phyloP scores from a whole-genome alignment of 1,284 basidiomycete species.

The Ustilago shanxiensis region DNA sequence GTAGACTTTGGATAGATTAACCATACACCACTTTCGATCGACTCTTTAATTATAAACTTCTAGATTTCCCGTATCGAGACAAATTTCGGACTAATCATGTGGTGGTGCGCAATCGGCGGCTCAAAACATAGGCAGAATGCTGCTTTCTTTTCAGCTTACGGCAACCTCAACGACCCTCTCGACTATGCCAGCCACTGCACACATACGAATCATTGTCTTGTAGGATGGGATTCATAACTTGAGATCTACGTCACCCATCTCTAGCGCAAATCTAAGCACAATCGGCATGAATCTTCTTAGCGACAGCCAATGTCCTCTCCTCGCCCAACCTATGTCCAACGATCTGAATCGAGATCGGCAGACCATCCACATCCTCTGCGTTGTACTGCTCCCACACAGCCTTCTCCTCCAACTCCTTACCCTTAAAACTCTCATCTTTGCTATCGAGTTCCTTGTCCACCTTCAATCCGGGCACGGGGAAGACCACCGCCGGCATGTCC shows the following conservation, averaged over 20 bases:
- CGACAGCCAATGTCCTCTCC: slow-evolving; percentile 46
- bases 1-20: slow-evolving; percentile 1
- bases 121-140: background rate
- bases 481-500: slow-evolving; percentile 44
- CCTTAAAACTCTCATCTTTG: slow-evolving; percentile 4
- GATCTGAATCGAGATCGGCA: slow-evolving; percentile 50
- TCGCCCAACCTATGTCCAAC: slow-evolving; percentile 45
- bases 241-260: background rate
- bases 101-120: background rate
- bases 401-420: slow-evolving; percentile 21
- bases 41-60: background rate
- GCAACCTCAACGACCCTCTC: background rate
- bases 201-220: background rate
- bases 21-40: background rate
- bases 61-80: background rate
- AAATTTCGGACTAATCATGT: too few relatives aligned
- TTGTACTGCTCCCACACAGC: slow-evolving; percentile 48
- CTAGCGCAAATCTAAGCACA: slow-evolving; percentile 14
- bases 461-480: slow-evolving; percentile 26
- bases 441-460: slow-evolving; percentile 37
- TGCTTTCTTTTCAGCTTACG: background rate
- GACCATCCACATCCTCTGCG: slow-evolving; percentile 35
- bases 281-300: slow-evolving; percentile 33
- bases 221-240: background rate
- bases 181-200: background rate